A percentile compares a stretch with the other conserved stretches of the same genome.
phyloP scores from a whole-genome alignment of 495 filamentous ascomycete genomes.

The Xylaria acuta region DNA sequence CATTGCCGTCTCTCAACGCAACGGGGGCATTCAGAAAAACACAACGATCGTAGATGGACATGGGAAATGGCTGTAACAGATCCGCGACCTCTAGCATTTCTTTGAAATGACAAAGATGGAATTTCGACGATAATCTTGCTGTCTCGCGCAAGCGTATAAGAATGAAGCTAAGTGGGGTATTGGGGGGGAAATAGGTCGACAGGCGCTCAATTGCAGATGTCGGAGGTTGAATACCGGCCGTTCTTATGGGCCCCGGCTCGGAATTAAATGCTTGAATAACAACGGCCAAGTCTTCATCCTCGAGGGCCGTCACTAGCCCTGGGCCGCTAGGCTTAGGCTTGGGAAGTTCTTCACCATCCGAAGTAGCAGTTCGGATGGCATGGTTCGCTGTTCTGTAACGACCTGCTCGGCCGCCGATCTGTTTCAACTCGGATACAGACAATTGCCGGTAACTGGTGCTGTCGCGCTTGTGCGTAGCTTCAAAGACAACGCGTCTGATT shows the following conservation, averaged over 20 bases:
- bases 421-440: constrained; percentile 80
- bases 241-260: constrained; percentile 68
- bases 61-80: constrained; percentile 66
- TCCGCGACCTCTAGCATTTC: constrained; percentile 70
- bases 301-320: constrained; percentile 83
- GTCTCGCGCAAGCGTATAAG: constrained; percentile 73
- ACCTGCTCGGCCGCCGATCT: constrained; percentile 93
- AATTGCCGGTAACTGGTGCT: constrained; percentile 59
- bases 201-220: constrained; percentile 70
- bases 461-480: constrained; percentile 71
- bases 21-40: constrained; percentile 76
- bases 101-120: constrained; percentile 71
- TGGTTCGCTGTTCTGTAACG: constrained; percentile 78
- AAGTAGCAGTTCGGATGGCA: constrained; percentile 44
- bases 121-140: constrained; percentile 63
- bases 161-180: constrained; percentile 78
- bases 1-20: constrained; percentile 42
- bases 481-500: constrained; percentile 90
- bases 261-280: constrained; percentile 66
- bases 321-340: constrained; percentile 45
- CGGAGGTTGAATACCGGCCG: constrained; percentile 79
- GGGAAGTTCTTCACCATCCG: constrained; percentile 48
- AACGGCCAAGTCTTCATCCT: constrained; percentile 68
- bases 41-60: constrained; percentile 75
- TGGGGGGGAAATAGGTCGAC: constrained; percentile 75